Evolutionary conservation across 2,329 filamentous ascomycete genomes (phyloP), one percentile per base, ranked within the genome.

Genomic region (Cordyceps militaris): DNA sequence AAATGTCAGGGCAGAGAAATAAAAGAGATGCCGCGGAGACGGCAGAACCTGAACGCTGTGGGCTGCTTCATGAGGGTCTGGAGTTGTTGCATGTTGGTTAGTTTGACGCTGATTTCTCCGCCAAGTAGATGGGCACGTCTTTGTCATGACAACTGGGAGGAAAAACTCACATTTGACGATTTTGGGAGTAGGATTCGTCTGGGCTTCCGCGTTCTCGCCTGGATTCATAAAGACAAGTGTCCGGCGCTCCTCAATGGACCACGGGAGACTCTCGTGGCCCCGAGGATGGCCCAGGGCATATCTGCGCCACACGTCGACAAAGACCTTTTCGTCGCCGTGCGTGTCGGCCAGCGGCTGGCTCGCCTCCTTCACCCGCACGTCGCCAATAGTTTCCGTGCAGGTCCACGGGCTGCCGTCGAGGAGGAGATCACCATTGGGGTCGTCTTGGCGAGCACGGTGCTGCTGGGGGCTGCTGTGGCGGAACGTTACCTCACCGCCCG

Each of bases 1-100:
- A 76, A 91, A 92, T 2, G 89, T 93, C 34, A 99, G 81, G 0
- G 91, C 91, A 21, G 88, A 94, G 76, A 93, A 97, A 59, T 92
- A 85, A 74, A 96, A 96, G 56, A 99, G 83, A 4, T 97, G 81
- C 4, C 81, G 76, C 3, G 82, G 77, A 2, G 86, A 85, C 1
- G 91, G 90, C 0, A 74, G 80, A 24, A 96, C 73, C 0, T 75
- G 73, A 63, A 88, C 67, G 23, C 67, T 67, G 61, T 73, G 70
- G 16, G 68, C 67, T 8, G 76, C 69, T 0, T 65, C 42, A 54
- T 70, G 66, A 28, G 70, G 69, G 52, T 69, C 74, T 75, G 34
- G 11, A 43, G 13, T 26, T 34, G 38, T 32, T 19, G 26, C 14
- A 47, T 50, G 5, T 26, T 14, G 14, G 47, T 50, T 19, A 54